Evolutionary conservation across 2,329 filamentous ascomycete genomes (phyloP), one percentile per base, ranked within the genome.

Genomic region (Chaetothyriales sp.): DNA sequence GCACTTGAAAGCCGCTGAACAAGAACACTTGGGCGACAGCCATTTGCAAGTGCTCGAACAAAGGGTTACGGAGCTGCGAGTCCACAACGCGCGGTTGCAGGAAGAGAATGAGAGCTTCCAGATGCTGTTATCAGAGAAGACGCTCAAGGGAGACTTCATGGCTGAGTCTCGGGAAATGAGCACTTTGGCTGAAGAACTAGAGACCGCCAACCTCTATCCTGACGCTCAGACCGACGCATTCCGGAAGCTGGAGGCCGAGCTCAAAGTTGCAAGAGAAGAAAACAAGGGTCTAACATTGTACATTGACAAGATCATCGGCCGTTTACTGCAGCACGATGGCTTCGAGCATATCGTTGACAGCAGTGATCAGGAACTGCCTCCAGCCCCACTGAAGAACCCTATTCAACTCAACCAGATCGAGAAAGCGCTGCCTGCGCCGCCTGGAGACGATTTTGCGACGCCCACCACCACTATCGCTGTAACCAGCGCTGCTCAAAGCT

Each of bases 101-200:
- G 92, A 98, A 70, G 92, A 98, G 69, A 97, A 97, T 63, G 92
- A 98, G 70, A 94, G 89, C 70, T 98, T 95, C 69, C 90, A 97
- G 69, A 78, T 97, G 40, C 80, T 98, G 18, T 80, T 98, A 20
- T 88, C 89, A 64, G 89, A 97, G 68, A 90, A 89, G 75, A 97
- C 92, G 1, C 77, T 98, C 53, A 95, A 94, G 65, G 92, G 92
- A 28, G 90, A 97, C 65, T 88, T 94, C 67, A 81, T 86, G 72
- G 84, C 75, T 51, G 68, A 73, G 50, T 63, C 66, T 44, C 67
- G 71, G 18, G 77, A 75, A 40, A 64, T 73, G 58, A 74, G 73
- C 33, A 74, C 84, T 45, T 76, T 95, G 47, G 92, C 90, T 18
- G 92, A 97, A 64, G 92, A 98, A 70, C 80, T 98, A 18, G 86